Conservation (phyloP, 805 yeast species). For the Naumovozyma baii region DNA sequence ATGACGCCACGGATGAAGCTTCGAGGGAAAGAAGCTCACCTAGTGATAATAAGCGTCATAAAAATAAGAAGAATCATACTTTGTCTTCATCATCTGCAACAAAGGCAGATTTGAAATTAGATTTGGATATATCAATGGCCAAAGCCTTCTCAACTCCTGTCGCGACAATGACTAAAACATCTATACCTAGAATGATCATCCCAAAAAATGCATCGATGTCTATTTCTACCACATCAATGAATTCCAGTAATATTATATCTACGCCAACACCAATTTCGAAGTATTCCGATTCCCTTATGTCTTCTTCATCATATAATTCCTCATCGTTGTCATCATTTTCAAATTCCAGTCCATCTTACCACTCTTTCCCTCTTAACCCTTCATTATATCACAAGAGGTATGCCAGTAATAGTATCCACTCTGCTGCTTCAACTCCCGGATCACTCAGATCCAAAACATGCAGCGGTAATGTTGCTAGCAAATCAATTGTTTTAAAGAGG, state of each 20-base stretch:
- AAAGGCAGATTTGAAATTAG: conserved; percentile 14
- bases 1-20: conserved; percentile 1
- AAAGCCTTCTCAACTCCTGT: conserved; percentile 21
- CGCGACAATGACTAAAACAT: not conserved
- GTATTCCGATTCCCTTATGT: not conserved
- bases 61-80: not conserved
- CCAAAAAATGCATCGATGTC: not conserved
- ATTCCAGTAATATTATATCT: not conserved
- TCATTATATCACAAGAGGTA: not conserved
- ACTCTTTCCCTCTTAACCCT: conserved; percentile 1
- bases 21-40: not conserved
- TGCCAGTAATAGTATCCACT: not conserved
- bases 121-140: conserved; percentile 29
- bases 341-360: conserved; percentile 5
- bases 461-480: conserved; percentile 5
- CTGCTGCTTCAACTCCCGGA: no score
- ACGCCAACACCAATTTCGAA: not conserved
- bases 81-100: not conserved
- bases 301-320: conserved; percentile 2
- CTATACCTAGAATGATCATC: not conserved
- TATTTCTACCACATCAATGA: not conserved
- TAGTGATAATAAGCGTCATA: not conserved
- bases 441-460: not conserved
- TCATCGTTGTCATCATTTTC: conserved; percentile 4
- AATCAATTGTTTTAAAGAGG: conserved; percentile 20